Evolutionary conservation across 352 stramenopile species (phyloP), one percentile per base, ranked within the genome.

Genomic region (Pythium folliculosum): DNA sequence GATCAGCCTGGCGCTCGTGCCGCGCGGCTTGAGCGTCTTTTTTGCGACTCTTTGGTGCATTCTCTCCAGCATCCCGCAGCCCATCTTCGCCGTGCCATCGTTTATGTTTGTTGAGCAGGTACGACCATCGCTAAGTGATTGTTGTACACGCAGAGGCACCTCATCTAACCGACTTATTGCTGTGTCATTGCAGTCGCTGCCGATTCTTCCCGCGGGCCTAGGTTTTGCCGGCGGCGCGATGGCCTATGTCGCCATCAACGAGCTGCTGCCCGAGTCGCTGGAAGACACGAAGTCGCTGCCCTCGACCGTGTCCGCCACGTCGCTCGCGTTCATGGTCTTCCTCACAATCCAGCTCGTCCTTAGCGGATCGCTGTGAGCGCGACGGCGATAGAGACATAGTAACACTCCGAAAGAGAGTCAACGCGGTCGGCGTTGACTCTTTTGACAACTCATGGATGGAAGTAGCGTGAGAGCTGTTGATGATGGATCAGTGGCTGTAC

Each of bases 191-290:
- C 48, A 94, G 50, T 99, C 98, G 78, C 80, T 98, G 63, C 92
- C 94, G 0, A 91, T 99, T 43, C 77, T 99, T 17, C 97, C 97
- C 3, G 89, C 96, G 30, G 97, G 96, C 16, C 76, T 99, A 38
- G 97, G 97, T 32, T 99, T 99, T 77, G 97, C 97, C 1, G 97
- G 95, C 43, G 97, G 97, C 50, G 97, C 97, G 1, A 99, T 99
- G 97, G 91, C 88, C 40, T 99, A 94, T 76, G 96, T 99, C 23
- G 96, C 96, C 5, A 81, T 98, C 51, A 78, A 90, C 49, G 87
- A 96, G 55, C 59, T 96, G 40, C 65, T 92, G 40, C 86, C 86
- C 12, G 86, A 94, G 57, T 94, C 86, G 25, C 72, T 94, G 9
- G 86, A 94, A 74, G 86, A 94, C 77, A 94, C 86, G 23, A 92